These are phyloP conservation scores for Calonectria henricotiae DNA, from an alignment of 2,329 filamentous ascomycete species.

Conservation along the genomic window DNA sequence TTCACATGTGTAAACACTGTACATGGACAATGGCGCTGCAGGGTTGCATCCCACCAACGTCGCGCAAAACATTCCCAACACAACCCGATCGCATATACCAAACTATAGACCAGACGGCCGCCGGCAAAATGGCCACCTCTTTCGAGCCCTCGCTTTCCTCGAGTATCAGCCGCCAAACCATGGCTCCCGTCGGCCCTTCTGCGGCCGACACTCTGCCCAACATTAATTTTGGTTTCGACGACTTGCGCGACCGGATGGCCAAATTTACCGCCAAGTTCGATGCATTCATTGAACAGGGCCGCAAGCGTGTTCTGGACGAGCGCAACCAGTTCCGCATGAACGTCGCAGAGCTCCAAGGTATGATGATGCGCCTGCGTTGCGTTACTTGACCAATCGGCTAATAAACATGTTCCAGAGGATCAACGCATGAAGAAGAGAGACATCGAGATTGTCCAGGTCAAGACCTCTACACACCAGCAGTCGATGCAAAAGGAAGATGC, in stretches of 20 bases:
- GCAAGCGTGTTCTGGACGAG: constrained; percentile 92
- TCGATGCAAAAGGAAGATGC: constrained; percentile 83
- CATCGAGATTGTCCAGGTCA: constrained; percentile 85
- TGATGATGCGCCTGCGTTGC: constrained; percentile 37
- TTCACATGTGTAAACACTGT: constrained; percentile 48
- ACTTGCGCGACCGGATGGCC: constrained; percentile 94
- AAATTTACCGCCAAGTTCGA: constrained; percentile 94
- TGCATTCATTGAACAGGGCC: constrained; percentile 91
- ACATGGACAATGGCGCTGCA: constrained; percentile 17
- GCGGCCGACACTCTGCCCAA: constrained; percentile 86
- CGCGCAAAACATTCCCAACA: constrained; percentile 12
- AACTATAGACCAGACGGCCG: not conserved
- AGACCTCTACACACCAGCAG: constrained; percentile 80
- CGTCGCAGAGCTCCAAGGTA: constrained; percentile 91
- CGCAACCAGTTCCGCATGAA: constrained; percentile 95
- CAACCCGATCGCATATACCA: not conserved
- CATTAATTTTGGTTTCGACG: constrained; percentile 97
- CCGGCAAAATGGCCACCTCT: constrained; percentile 67
- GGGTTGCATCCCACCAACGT: constrained; percentile 29
- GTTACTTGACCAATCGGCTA: constrained; percentile 12
- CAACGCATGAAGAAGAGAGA: constrained; percentile 91
- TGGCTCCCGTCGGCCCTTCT: constrained; percentile 74
- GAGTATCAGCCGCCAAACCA: constrained; percentile 72
- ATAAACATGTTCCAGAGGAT: constrained; percentile 77
- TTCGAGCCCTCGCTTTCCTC: constrained; percentile 82